Evolutionary conservation across 2,329 filamentous ascomycete species (phyloP), one percentile per base, ranked within the genome.

Genomic region (Colletotrichum spaethianum): DNA sequence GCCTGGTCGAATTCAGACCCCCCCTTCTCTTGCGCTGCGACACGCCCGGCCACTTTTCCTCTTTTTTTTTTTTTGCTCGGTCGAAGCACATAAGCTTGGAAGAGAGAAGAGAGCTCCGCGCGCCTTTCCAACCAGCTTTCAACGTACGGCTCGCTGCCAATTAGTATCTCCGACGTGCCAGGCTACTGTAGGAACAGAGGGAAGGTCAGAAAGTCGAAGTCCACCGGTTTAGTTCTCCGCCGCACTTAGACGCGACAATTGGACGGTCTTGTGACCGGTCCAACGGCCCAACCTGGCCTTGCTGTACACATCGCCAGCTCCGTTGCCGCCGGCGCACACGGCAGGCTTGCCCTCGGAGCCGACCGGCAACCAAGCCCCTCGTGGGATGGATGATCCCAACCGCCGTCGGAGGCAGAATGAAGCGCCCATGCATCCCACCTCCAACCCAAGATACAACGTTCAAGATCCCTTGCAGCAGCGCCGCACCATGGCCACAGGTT

Each of bases 321-420:
- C 90, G 82, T 90, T 90, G 86, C 91, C 90, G 85, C 88, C 87
- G 86, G 88, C 88, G 85, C 88, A 89, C 85, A 89, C 88, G 86
- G 86, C 90, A 80, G 87, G 89, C 86, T 86, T 88, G 83, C 85
- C 86, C 83, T 83, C 87, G 83, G 86, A 84, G 83, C 84, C 86
- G 82, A 84, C 85, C 83, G 81, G 83, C 79, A 83, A 86, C 82
- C 82, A 84, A 81, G 83, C 85, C 79, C 81, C 86, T 86, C 81
- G 83, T 83, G 91, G 90, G 81, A 96, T 96, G 94, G 94, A 96
- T 87, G 91, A 93, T 84, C 90, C 92, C 85, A 90, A 89, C 83
- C 90, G 89, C 80, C 87, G 90, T 80, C 88, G 91, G 86, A 92
- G 93, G 89, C 92, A 93, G 86, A 90, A 93, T 89, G 93, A 93